Evolutionary conservation across 192 early-diverging fungal genomes (phyloP).

Genomic region (Coemansia sp.): DNA sequence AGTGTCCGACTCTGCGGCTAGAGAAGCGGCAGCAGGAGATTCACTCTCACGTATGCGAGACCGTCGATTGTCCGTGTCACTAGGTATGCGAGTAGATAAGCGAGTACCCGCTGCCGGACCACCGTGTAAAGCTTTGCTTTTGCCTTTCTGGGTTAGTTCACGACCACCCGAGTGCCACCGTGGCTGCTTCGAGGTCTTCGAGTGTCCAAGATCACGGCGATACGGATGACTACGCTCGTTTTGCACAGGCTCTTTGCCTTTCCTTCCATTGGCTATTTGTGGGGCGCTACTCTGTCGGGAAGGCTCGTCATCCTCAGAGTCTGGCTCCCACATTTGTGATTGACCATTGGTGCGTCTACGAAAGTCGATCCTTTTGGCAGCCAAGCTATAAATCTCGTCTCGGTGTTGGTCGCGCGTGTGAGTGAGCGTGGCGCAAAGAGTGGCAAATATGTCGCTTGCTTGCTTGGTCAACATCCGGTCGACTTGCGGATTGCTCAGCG

Average conservation of each 20-base stretch:
- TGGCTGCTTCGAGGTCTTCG: background rate
- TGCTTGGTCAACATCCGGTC: background rate
- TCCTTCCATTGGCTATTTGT: background rate
- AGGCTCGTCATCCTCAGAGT: background rate
- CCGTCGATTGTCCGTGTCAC: background rate
- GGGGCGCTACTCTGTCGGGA: background rate
- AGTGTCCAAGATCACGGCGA: background rate
- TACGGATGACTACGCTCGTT: background rate
- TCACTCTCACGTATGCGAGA: background rate
- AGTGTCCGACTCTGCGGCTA: background rate
- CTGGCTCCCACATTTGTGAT: background rate
- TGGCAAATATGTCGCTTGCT: background rate
- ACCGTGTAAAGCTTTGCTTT: background rate
- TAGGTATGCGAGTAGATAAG: background rate
- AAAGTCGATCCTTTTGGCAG: background rate
- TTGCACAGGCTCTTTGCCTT: background rate
- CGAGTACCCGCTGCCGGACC: background rate
- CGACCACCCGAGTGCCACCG: background rate
- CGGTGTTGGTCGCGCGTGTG: background rate
- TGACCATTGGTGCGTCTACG: background rate
- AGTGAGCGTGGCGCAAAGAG: background rate
- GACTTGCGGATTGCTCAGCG: background rate
- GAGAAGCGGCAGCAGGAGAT: background rate
- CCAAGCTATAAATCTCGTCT: background rate
- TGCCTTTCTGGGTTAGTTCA: background rate